Evolutionary conservation across 2,329 filamentous ascomycete genomes (phyloP), one percentile per base, ranked within the genome.

Genomic region (Aspergillus tamarii): DNA sequence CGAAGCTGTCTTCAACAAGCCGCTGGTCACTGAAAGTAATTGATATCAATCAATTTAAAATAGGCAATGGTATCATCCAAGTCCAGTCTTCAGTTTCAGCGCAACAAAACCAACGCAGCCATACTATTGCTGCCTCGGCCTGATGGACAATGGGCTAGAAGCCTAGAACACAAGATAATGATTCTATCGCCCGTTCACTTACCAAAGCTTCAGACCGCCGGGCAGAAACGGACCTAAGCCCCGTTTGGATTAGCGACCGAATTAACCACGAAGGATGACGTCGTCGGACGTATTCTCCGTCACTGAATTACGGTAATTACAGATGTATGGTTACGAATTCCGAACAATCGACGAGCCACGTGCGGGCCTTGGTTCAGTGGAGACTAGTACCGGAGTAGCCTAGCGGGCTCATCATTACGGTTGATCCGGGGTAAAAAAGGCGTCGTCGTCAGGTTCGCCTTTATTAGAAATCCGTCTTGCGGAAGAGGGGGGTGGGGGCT

Each of bases 351-450:
- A 59, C 59, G 56, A 66, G 68, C 69, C 68, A 71, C 69, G 69
- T 71, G 68, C 65, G 34, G 54, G 52, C 32, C 28, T 30, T 28
- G 43, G 34, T 39, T 63, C 58, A 50, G 65, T 65, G 62, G 66
- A 61, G 62, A 50, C 48, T 61, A 62, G 56, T 3, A 32, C 62
- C 48, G 32, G 60, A 54, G 11, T 3, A 56, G 67, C 16, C 63
- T 70, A 70, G 65, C 41, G 57, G 45, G 48, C 32, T 46, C 45
- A 41, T 46, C 36, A 46, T 61, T 45, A 54, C 23, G 64, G 66
- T 63, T 64, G 62, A 66, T 70, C 67, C 56, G 67, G 67, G 67
- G 63, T 69, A 69, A 63, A 57, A 64, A 53, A 54, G 26, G 10
- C 45, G 39, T 45, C 23, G 3, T 36, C 16, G 26, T 32, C 11